Evolutionary conservation across 139 green algal species (phyloP), one percentile per base, ranked within the genome.

Genomic region (Dunaliella sp.): DNA sequence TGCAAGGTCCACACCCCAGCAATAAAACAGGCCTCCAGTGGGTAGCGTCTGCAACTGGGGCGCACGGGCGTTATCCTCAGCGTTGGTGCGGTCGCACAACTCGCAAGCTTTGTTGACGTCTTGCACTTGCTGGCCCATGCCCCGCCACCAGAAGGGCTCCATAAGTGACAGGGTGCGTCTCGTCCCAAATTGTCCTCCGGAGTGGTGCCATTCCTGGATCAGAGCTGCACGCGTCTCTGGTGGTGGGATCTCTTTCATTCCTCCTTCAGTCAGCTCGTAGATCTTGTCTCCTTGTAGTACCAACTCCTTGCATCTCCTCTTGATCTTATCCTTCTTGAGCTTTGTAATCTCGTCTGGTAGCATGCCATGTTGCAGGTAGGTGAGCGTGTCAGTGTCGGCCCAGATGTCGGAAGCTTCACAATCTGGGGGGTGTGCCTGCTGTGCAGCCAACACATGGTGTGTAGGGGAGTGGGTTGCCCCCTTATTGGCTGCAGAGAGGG

Each of bases 11-110:
- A 81, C 12, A 0, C 81, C 81, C 86, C 82, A 87, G 33, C 83
- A 78, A 72, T 87, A 90, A 26, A 83, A 77, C 30, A 90, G 21
- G 0, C 87, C 87, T 16, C 57, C 38, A 0, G 88, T 84, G 0
- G 80, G 83, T 26, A 90, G n/a, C 3, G 87, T 83, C 32, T 88
- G 77, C 30, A 90, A 80, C 72, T 82, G 32, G 1, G 76, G 48
- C 0, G 16, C 35, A 1, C n/a, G 31, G 0, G 32, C 3, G 38
- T 1, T 83, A 26, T 82, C 85, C 1, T 30, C 21, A n/a, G 85
- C 36, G 0, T 82, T 74, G 12, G 37, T 25, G 0, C 58, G 35
- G 58, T 73, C 26, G 36, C 84, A 84, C 22, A 57, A 26, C 1
- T 31, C 32, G 58, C 84, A 87, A 2, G 24, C 30, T n/a, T 25